A percentile compares a stretch with the other conserved stretches of the same genome.
Conservation (phyloP, 345 rosid genomes). For the Lumnitzera racemosa region DNA sequence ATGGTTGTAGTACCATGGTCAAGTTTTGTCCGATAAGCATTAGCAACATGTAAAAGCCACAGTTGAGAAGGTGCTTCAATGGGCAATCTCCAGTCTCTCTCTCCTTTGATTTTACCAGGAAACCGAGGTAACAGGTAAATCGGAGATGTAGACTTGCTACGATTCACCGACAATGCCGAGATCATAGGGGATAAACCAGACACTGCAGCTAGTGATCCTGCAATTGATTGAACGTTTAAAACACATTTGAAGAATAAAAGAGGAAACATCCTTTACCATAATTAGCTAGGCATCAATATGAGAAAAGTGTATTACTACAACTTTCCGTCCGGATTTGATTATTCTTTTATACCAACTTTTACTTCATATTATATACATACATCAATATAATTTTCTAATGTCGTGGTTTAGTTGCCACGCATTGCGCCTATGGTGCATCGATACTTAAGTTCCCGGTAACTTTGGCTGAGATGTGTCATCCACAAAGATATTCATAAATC, state of each 20-base stretch:
- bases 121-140: constrained; percentile 78
- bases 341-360: too few species aligned
- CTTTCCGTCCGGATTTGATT: too few species aligned
- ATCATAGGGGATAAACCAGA: constrained; percentile 85
- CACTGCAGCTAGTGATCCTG: constrained; percentile 76
- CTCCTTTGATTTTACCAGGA: constrained; percentile 14
- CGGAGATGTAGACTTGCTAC: constrained; percentile 61
- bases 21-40: constrained; percentile 51
- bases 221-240: not conserved
- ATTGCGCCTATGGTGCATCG: too few species aligned
- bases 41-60: constrained; percentile 75
- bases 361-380: too few species aligned
- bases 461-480: too few species aligned
- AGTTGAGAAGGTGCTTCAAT: constrained; percentile 60
- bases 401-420: too few species aligned
- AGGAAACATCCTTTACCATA: too few species aligned
- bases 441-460: too few species aligned
- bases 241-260: not conserved
- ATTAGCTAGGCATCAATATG: too few species aligned
- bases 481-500: too few species aligned
- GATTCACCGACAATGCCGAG: constrained; percentile 74
- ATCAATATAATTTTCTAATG: too few species aligned
- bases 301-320: too few species aligned
- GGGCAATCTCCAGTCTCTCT: constrained; percentile 70
- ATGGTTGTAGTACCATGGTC: constrained; percentile 41